These are phyloP conservation scores for Thalassiosira hispida DNA, from an alignment of 352 stramenopile genomes.

Conservation along the genomic window DNA sequence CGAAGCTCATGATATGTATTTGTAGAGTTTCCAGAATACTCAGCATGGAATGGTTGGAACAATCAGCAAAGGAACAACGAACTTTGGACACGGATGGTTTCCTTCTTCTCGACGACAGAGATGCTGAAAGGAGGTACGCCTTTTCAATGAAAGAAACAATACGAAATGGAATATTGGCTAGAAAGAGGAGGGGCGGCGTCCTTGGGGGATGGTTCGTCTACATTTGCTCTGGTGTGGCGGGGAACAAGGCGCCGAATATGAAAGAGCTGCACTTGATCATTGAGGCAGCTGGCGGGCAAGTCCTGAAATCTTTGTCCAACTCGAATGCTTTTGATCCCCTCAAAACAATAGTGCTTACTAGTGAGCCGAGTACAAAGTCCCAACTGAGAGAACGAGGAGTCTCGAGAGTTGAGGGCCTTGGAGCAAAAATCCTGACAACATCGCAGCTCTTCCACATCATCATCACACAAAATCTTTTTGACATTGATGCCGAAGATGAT, in stretches of 20 bases:
- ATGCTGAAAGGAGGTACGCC: conserved; percentile 59
- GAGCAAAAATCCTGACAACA: conserved; percentile 41
- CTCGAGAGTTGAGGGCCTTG: conserved; percentile 3
- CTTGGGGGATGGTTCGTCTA: conserved; percentile 52
- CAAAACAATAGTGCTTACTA: conserved; percentile 59
- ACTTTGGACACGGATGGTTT: conserved; percentile 42
- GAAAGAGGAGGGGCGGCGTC: conserved; percentile 39
- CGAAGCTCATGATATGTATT: conserved; percentile 71
- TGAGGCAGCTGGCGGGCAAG: conserved; percentile 49
- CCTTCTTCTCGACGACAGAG: conserved; percentile 49
- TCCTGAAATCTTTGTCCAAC: conserved; percentile 42
- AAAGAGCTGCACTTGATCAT: conserved; percentile 60
- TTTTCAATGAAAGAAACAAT: conserved; percentile 66
- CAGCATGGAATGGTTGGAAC: conserved; percentile 59
- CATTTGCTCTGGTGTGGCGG: conserved; percentile 67
- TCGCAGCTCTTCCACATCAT: conserved; percentile 53
- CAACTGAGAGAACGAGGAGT: conserved; percentile 37
- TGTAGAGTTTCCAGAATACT: conserved; percentile 62
- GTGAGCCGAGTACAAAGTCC: conserved; percentile 44
- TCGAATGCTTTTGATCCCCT: conserved; percentile 22
- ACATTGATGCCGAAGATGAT: conserved; percentile 32
- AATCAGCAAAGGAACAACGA: conserved; percentile 49
- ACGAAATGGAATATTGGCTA: conserved; percentile 38
- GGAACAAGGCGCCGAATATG: conserved; percentile 57
- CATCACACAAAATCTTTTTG: conserved; percentile 46